A percentile compares a stretch with the other conserved stretches of the same genome.
These are phyloP conservation scores for Fusarium devonianum DNA, from an alignment of 2,329 filamentous ascomycete species.

Conservation along the genomic window DNA sequence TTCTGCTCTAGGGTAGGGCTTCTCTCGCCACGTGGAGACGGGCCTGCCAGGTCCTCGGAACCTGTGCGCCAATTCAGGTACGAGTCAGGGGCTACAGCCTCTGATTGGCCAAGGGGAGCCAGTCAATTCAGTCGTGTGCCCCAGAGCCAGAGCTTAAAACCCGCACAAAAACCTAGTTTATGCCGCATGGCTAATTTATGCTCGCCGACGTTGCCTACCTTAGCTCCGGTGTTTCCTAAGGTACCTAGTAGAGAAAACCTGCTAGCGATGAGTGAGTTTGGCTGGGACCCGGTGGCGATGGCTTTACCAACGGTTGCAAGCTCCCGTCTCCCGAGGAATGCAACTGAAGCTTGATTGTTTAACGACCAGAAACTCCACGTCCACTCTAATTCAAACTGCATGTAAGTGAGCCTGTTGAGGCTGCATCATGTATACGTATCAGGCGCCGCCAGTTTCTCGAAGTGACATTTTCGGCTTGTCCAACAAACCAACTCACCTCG, in stretches of 20 bases:
- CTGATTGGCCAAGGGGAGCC: constrained; percentile 25
- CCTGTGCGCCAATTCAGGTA: not conserved
- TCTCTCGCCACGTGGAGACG: constrained; percentile 32
- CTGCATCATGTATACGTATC: no score
- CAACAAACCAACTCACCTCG: no score
- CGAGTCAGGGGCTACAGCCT: constrained; percentile 24
- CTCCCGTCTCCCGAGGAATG: constrained; percentile 12
- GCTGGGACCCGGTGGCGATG: not conserved
- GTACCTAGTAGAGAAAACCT: no score
- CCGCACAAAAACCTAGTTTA: constrained; percentile 12
- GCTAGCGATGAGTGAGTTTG: constrained; percentile 11
- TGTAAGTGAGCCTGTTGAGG: no score
- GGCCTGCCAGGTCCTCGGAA: constrained; percentile 35
- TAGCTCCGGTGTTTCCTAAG: no score
- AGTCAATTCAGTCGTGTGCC: no score
- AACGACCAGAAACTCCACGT: constrained; percentile 3
- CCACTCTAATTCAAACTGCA: no score
- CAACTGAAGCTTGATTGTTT: constrained; percentile 5
- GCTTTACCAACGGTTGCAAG: constrained; percentile 7
- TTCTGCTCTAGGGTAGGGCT: constrained; percentile 20
- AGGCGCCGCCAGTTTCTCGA: no score
- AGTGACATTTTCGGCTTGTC: no score
- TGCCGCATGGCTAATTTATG: constrained; percentile 11
- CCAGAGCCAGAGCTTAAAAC: no score
- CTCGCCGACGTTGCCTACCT: no score